These are phyloP conservation scores for Tolypocladium guangdongense DNA, from an alignment of 2,329 filamentous ascomycete genomes.

Conservation along the genomic window DNA sequence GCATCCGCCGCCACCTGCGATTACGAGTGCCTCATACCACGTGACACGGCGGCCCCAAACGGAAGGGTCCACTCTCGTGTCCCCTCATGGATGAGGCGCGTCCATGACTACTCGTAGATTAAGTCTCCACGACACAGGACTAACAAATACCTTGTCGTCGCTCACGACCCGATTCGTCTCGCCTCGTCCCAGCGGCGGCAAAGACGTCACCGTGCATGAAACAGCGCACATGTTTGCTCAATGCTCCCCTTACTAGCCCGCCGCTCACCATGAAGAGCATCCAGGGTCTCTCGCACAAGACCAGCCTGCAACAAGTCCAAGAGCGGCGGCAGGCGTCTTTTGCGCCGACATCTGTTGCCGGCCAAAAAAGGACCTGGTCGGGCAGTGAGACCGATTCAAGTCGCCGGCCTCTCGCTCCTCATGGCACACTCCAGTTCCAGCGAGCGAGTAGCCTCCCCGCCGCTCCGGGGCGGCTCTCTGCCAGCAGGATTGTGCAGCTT, in stretches of 20 bases:
- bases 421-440: slow-evolving; percentile 18
- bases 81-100: not conserved
- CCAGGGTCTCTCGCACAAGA: slow-evolving; percentile 35
- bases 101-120: no score
- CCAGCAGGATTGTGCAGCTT: slow-evolving; percentile 35
- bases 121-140: not conserved
- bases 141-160: not conserved
- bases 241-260: not conserved
- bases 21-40: slow-evolving; percentile 2
- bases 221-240: not conserved
- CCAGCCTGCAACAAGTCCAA: slow-evolving; percentile 37
- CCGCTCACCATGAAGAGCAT: slow-evolving; percentile 25
- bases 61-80: not conserved
- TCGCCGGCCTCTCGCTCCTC: slow-evolving; percentile 1
- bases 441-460: slow-evolving; percentile 20
- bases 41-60: slow-evolving; percentile 13
- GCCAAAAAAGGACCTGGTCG: slow-evolving; percentile 35
- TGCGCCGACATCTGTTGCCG: slow-evolving; percentile 29
- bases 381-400: slow-evolving; percentile 8
- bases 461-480: slow-evolving; percentile 18
- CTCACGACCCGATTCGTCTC: no score
- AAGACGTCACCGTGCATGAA: not conserved
- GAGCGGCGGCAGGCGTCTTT: slow-evolving; percentile 22
- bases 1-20: not conserved
- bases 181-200: not conserved